Conservation (phyloP, 1,284 basidiomycete species). For the Cutaneotrichosporon mucoides region DNA sequence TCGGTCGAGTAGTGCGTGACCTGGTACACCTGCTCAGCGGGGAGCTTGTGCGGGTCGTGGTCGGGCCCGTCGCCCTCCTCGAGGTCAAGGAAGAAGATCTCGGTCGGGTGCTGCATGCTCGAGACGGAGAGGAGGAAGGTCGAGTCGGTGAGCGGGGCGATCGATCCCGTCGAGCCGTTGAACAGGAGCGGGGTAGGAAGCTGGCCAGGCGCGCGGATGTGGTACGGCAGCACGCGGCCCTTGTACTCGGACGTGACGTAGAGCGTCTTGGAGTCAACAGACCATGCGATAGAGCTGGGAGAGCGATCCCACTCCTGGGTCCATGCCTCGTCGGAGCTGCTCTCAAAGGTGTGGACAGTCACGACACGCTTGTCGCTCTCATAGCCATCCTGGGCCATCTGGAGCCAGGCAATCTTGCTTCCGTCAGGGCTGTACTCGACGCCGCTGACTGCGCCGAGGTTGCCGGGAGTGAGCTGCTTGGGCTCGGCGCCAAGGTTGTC, state of each 20-base stretch:
- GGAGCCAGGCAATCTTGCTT: slow-evolving; percentile 75
- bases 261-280: slow-evolving; percentile 62
- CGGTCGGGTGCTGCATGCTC: slow-evolving; percentile 23
- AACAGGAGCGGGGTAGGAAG: slow-evolving; percentile 41
- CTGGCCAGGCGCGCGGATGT: slow-evolving; percentile 31
- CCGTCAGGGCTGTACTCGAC: slow-evolving; percentile 66
- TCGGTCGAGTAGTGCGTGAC: slow-evolving; percentile 55
- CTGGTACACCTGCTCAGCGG: slow-evolving; percentile 57
- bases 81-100: slow-evolving; percentile 42
- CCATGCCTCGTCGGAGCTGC: slow-evolving; percentile 25
- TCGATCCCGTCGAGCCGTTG: slow-evolving; percentile 31
- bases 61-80: slow-evolving; percentile 26
- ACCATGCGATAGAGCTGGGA: slow-evolving; percentile 65
- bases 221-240: slow-evolving; percentile 52
- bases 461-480: slow-evolving; percentile 63
- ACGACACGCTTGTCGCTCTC: slow-evolving; percentile 65
- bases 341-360: slow-evolving; percentile 61
- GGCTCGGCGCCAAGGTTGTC: slow-evolving; percentile 14
- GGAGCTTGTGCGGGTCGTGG: slow-evolving; percentile 37
- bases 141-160: slow-evolving; percentile 12
- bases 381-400: slow-evolving; percentile 79
- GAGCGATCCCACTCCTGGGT: slow-evolving; percentile 81
- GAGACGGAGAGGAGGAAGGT: slow-evolving; percentile 25
- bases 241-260: slow-evolving; percentile 71
- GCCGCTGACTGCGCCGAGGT: slow-evolving; percentile 71